Conservation (phyloP, 1,284 basidiomycete genomes). For the Trichosporon sp. region DNA sequence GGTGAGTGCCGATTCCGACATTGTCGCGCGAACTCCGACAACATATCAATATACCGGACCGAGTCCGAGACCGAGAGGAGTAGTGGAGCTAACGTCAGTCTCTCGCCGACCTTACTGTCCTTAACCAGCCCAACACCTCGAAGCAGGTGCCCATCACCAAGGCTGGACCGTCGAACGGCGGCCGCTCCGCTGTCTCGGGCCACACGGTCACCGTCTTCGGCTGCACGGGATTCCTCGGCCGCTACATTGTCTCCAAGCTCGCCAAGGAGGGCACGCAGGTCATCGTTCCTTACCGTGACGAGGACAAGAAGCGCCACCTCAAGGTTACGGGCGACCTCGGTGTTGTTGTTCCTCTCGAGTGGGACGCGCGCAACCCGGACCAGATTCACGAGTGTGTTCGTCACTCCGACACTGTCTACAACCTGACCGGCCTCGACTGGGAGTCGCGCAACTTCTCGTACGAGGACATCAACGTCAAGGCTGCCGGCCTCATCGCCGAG, state of each 20-base stretch:
- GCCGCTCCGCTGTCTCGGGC: conserved; percentile 82
- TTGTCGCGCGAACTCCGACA: background rate
- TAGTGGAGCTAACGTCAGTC: conserved; percentile 35
- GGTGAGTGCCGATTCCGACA: conserved; percentile 23
- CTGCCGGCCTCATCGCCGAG: conserved; percentile 74
- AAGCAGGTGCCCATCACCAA: conserved; percentile 67
- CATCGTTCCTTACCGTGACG: conserved; percentile 92
- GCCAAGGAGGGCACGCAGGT: conserved; percentile 93
- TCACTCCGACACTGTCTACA: conserved; percentile 97
- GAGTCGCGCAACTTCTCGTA: conserved; percentile 91
- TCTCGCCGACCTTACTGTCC: conserved; percentile 52
- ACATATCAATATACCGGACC: background rate
- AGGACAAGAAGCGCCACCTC: conserved; percentile 88
- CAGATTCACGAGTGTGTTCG: conserved; percentile 92
- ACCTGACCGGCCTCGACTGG: conserved; percentile 84
- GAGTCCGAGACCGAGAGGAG: background rate
- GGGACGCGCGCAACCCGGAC: conserved; percentile 82
- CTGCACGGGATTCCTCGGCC: conserved; percentile 90
- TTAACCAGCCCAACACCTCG: conserved; percentile 40
- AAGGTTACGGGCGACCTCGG: conserved; percentile 95
- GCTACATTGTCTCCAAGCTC: conserved; percentile 93
- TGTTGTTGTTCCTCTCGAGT: conserved; percentile 96
- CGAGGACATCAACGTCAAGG: conserved; percentile 61
- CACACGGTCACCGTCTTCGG: conserved; percentile 97
- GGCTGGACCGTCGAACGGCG: conserved; percentile 69